Evolutionary conservation across 176 grass and related monocot genomes (phyloP).

Genomic region (Ampelocalamus luodianensis): DNA sequence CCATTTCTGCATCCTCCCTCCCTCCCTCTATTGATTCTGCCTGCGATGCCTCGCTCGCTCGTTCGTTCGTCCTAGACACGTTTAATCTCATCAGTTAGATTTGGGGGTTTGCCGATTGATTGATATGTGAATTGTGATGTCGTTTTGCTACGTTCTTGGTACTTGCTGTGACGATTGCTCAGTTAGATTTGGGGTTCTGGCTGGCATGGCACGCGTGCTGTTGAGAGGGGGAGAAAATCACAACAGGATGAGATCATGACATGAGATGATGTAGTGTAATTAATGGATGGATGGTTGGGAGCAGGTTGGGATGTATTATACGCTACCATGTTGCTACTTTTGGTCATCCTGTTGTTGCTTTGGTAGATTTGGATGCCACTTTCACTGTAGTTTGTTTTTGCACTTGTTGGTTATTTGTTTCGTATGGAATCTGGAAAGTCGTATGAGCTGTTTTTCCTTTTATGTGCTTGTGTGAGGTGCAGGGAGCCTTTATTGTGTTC

Average conservation of each 20-base stretch:
- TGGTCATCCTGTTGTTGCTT: slow-evolving; percentile 46
- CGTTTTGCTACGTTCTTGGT: slow-evolving; percentile 15
- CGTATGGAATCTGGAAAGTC: slow-evolving; percentile 56
- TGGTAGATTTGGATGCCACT: slow-evolving; percentile 46
- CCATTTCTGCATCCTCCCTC: neutral
- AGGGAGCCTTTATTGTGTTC: slow-evolving; percentile 21
- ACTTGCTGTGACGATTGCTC: neutral
- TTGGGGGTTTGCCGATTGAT: neutral
- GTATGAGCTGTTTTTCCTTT: slow-evolving; percentile 50
- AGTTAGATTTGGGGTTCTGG: slow-evolving; percentile 18
- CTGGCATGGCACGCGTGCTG: slow-evolving; percentile 6
- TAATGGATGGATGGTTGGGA: neutral
- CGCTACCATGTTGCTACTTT: slow-evolving; percentile 23
- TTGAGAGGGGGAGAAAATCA: neutral
- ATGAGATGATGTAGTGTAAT: neutral
- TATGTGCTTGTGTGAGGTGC: slow-evolving; percentile 30
- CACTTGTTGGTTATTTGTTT: slow-evolving; percentile 12
- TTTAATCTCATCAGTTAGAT: neutral
- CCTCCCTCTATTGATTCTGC: neutral
- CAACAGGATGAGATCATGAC: slow-evolving; percentile 15
- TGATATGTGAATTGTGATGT: neutral
- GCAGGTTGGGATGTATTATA: slow-evolving; percentile 42
- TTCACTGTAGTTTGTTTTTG: slow-evolving; percentile 9
- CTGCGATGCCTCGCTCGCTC: neutral
- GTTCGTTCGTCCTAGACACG: neutral